These are phyloP conservation scores for Solanum medicagineum DNA, from an alignment of 257 asterid species.

Conservation along the genomic window DNA sequence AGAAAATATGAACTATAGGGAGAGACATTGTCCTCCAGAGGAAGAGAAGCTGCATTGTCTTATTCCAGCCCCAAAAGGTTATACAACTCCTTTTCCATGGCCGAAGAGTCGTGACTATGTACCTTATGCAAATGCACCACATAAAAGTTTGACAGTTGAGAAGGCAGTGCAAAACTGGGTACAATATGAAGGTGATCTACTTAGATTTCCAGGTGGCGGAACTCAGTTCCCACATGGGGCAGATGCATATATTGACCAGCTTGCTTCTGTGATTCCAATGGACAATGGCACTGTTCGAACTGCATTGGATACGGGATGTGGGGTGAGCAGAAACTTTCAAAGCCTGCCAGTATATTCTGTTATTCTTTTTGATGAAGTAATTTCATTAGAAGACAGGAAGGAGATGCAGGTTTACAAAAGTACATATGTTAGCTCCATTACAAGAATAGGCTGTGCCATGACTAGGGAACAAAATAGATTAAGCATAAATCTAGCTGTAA, in stretches of 20 bases:
- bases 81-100: constrained; percentile 10
- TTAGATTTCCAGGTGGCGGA: constrained; percentile 11
- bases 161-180: constrained; percentile 16
- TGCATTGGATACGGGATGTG: constrained; percentile 16
- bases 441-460: neutral
- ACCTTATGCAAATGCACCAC: constrained; percentile 11
- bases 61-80: constrained; percentile 16
- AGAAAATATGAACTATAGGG: constrained; percentile 9
- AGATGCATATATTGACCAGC: constrained; percentile 14
- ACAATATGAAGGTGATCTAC: constrained; percentile 2
- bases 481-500: neutral
- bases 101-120: constrained; percentile 12
- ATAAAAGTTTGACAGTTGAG: constrained; percentile 10
- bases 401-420: neutral
- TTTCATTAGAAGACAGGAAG: neutral
- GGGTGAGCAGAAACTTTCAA: constrained; percentile 1
- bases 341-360: neutral
- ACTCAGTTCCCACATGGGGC: constrained; percentile 12
- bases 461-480: neutral
- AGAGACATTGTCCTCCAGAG: constrained; percentile 14
- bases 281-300: constrained; percentile 16
- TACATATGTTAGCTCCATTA: neutral
- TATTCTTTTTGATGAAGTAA: neutral
- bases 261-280: constrained; percentile 16
- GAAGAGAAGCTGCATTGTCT: constrained; percentile 15